Evolutionary conservation across 805 yeast genomes (phyloP), one percentile per base, ranked within the genome.

Genomic region (Lachancea cidri): DNA sequence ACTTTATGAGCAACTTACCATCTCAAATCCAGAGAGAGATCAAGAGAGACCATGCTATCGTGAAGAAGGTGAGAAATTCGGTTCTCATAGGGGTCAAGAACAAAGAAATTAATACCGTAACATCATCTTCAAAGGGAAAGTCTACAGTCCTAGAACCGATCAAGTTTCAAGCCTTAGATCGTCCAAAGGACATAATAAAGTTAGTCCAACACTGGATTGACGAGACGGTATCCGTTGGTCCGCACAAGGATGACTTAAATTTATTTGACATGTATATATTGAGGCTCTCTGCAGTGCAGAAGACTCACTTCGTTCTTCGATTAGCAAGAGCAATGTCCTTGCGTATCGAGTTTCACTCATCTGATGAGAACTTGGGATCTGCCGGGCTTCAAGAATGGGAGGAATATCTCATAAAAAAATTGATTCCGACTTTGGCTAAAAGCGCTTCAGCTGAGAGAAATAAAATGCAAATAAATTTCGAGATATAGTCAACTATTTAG

Each of bases 1-100:
- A 72, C 2, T 85, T 83, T 1, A 76, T 86, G 52, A 66, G 72
- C 9, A 74, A 71, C 35, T 61, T 88, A 6, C 96, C 96, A 0
- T 50, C 60, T 2, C 83, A 80, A 17, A 76, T 88, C 4, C 78
- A 78, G 49, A 49, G 61, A 1, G 96, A 88, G 50, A 54, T 88
- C 1, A 67, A 64, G 45, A 56, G 58, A 3, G 86, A 83, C 46
- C 54, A 81, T 22, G 50, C 65, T 5, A 63, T 58, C 11, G 41
- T 34, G 4, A 49, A 52, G 31, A 50, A 49, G 30, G 35, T 57
- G 35, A 43, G 47, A 11, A 37, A 45, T 13, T 38, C 48, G 3
- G 25, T 38, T 2, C 35, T 35, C 14, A 44, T 38, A 8, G 30
- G 36, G 2, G 49, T 55, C 13, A 29, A 36, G 7, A 39, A 30